phyloP scores from a whole-genome alignment of 192 early-diverging fungal genomes.

The Entomortierella beljakovae region DNA sequence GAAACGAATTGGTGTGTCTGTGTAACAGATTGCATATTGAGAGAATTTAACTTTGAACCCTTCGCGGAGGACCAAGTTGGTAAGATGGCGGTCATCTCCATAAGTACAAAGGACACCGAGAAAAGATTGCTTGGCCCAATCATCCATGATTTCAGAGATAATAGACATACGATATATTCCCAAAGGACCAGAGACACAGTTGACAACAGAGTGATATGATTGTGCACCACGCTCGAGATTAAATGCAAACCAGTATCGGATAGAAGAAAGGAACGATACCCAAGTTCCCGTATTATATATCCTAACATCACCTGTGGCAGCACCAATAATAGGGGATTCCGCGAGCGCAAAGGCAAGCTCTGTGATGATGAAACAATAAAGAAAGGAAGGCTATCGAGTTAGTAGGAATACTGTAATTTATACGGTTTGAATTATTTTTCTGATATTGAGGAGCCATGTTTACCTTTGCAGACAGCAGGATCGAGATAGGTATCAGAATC shows the following conservation, averaged over 20 bases:
- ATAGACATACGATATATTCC: constrained; percentile 67
- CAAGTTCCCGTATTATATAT: constrained; percentile 67
- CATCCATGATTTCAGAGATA: constrained; percentile 62
- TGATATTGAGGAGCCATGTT: background rate
- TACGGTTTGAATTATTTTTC: constrained; percentile 56
- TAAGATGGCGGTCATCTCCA: constrained; percentile 73
- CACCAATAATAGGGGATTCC: constrained; percentile 65
- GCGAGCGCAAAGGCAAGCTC: constrained; percentile 65
- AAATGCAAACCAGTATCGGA: constrained; percentile 75
- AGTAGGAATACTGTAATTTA: too few species aligned
- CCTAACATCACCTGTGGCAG: constrained; percentile 58
- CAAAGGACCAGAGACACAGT: constrained; percentile 72
- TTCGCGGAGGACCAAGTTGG: constrained; percentile 61
- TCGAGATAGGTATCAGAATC: constrained; percentile 74
- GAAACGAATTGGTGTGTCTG: constrained; percentile 66
- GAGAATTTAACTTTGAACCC: constrained; percentile 67
- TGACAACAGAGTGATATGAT: constrained; percentile 66
- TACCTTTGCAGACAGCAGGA: constrained; percentile 53
- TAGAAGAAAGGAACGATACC: constrained; percentile 68
- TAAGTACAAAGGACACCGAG: constrained; percentile 71
- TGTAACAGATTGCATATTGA: constrained; percentile 69
- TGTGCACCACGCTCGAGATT: constrained; percentile 74
- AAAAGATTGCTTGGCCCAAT: constrained; percentile 66
- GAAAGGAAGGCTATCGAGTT: too few species aligned
- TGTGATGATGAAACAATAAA: background rate